These are phyloP conservation scores for Aspergillus tubingensis DNA, from an alignment of 2,329 filamentous ascomycete species.

Conservation along the genomic window DNA sequence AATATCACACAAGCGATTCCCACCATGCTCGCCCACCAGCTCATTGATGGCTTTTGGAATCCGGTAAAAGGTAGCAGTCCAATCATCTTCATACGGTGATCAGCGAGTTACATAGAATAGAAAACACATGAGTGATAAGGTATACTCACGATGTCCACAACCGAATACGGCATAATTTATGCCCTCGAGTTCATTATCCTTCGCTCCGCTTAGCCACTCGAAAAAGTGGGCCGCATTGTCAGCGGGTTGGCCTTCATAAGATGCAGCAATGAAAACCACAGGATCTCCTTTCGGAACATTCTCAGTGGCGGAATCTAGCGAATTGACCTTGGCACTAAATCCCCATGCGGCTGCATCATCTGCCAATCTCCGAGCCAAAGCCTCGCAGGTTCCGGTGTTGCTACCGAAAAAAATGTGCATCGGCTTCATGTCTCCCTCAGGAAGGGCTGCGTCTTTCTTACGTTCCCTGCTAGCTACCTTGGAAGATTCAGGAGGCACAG, in stretches of 20 bases:
- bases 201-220: conserved; percentile 62
- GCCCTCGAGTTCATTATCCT: conserved; percentile 55
- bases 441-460: conserved; percentile 20
- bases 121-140: background rate
- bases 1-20: conserved; percentile 50
- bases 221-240: conserved; percentile 72
- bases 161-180: conserved; percentile 71
- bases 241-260: conserved; percentile 73
- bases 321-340: conserved; percentile 58
- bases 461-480: conserved; percentile 20
- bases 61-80: conserved; percentile 63
- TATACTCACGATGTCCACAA: conserved; percentile 56
- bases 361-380: conserved; percentile 65
- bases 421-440: conserved; percentile 37
- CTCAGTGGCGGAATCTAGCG: conserved; percentile 63
- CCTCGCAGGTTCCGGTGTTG: conserved; percentile 74
- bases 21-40: conserved; percentile 55
- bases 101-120: background rate
- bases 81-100: conserved; percentile 39
- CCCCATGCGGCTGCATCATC: conserved; percentile 61
- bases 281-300: conserved; percentile 63
- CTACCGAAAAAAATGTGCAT: conserved; percentile 73
- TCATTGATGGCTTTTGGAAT: conserved; percentile 66
- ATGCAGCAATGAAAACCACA: conserved; percentile 67
- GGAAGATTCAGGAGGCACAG: conserved; percentile 10